Percentiles rank a stretch among this genome's conserved stretches.
Conservation (phyloP, 2,329 filamentous ascomycete species). For the Beauveria caledonica region DNA sequence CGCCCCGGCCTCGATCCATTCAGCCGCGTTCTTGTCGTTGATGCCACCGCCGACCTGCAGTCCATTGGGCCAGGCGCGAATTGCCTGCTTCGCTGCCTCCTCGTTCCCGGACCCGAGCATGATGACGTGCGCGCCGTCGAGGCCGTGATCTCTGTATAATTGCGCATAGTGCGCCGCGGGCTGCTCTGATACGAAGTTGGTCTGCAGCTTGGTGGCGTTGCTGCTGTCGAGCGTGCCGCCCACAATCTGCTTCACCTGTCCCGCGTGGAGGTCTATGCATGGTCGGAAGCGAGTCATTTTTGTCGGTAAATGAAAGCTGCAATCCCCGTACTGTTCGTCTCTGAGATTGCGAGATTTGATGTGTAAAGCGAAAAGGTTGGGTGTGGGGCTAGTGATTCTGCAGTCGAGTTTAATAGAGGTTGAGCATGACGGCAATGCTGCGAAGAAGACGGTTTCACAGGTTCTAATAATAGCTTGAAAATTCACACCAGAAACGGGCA, state of each 20-base stretch:
- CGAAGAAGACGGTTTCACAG: background rate
- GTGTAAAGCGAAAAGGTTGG: background rate
- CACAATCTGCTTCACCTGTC: constrained; percentile 96
- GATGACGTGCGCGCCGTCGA: constrained; percentile 85
- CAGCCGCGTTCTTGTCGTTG: constrained; percentile 69
- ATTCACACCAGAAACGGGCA: too few species aligned
- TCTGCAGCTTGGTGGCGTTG: constrained; percentile 60
- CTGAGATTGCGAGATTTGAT: background rate
- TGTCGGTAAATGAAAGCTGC: background rate
- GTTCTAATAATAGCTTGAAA: background rate
- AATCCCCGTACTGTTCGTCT: background rate
- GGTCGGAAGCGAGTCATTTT: constrained; percentile 88
- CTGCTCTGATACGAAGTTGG: constrained; percentile 84
- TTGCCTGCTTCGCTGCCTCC: constrained; percentile 66
- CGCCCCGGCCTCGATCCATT: constrained; percentile 83
- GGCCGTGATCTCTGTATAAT: constrained; percentile 67
- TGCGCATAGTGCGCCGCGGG: constrained; percentile 73
- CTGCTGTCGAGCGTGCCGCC: constrained; percentile 75
- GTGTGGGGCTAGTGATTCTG: background rate
- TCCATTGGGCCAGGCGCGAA: constrained; percentile 68
- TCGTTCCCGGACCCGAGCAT: constrained; percentile 90
- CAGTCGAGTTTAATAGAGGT: background rate
- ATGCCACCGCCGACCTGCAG: constrained; percentile 95
- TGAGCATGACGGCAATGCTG: constrained; percentile 1
- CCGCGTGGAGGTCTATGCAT: constrained; percentile 96